phyloP scores from a whole-genome alignment of 208 protist species.

The Crithidia thermophila region DNA sequence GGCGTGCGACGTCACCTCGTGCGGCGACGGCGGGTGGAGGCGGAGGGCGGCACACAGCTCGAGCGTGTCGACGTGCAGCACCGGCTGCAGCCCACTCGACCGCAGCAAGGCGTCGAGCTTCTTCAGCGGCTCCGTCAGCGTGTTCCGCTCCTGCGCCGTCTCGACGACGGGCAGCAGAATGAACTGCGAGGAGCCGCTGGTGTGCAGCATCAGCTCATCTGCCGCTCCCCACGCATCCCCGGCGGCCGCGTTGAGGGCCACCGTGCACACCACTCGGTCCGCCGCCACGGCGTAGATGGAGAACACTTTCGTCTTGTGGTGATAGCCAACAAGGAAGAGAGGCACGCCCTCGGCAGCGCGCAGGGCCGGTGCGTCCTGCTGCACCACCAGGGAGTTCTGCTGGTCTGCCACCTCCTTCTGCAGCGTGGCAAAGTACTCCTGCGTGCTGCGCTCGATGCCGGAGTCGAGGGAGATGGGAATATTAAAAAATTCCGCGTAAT shows the following conservation, averaged over 20 bases:
- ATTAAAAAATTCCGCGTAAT: constrained; percentile 56
- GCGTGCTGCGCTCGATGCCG: constrained; percentile 32
- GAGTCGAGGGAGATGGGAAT: constrained; percentile 37
- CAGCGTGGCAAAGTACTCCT: constrained; percentile 34
- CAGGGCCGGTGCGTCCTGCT: constrained; percentile 23
- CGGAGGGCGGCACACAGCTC: constrained; percentile 48
- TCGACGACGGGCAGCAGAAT: constrained; percentile 67
- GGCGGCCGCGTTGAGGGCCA: constrained; percentile 5
- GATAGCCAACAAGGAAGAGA: constrained; percentile 50
- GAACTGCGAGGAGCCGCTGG: constrained; percentile 38
- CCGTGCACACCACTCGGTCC: constrained; percentile 36
- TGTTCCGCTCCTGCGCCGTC: constrained; percentile 38
- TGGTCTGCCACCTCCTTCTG: constrained; percentile 25
- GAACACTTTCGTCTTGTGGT: constrained; percentile 28
- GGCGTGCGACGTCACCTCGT: constrained; percentile 23
- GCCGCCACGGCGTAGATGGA: constrained; percentile 52
- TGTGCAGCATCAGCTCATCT: constrained; percentile 69
- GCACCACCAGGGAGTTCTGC: constrained; percentile 25
- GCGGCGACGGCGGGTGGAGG: constrained; percentile 27
- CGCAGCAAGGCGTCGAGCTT: constrained; percentile 36
- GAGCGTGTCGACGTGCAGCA: constrained; percentile 64
- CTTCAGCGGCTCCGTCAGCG: constrained; percentile 35
- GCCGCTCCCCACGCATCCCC: constrained; percentile 40
- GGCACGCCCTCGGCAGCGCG: constrained; percentile 24
- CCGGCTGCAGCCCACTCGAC: constrained; percentile 57